A percentile compares a stretch with the other conserved stretches of the same genome.
These are phyloP conservation scores for Colletotrichum australisinense DNA, from an alignment of 2,329 filamentous ascomycete species.

Conservation along the genomic window DNA sequence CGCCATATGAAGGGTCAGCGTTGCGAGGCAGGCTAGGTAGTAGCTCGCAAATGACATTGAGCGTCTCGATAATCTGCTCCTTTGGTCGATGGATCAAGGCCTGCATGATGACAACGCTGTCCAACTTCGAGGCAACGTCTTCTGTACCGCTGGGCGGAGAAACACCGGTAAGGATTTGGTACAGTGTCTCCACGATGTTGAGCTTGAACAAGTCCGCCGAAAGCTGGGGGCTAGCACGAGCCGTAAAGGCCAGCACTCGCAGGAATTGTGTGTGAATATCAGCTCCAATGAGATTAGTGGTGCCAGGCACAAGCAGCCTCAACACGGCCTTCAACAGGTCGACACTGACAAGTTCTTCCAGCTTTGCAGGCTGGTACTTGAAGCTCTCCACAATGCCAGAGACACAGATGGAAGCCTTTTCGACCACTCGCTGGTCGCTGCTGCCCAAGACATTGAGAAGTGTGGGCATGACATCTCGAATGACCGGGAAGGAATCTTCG, in stretches of 20 bases:
- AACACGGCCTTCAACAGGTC: slow-evolving; percentile 88
- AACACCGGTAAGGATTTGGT: slow-evolving; percentile 96
- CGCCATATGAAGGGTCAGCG: slow-evolving; percentile 54
- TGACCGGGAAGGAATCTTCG: slow-evolving; percentile 90
- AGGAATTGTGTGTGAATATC: slow-evolving; percentile 98
- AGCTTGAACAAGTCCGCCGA: slow-evolving; percentile 94
- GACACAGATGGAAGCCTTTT: slow-evolving; percentile 95
- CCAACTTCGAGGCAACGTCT: slow-evolving; percentile 85
- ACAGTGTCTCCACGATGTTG: slow-evolving; percentile 96
- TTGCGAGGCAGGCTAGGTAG: slow-evolving; percentile 78
- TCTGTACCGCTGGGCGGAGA: slow-evolving; percentile 86
- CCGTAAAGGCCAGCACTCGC: slow-evolving; percentile 89
- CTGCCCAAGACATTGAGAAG: slow-evolving; percentile 90
- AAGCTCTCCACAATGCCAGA: slow-evolving; percentile 98
- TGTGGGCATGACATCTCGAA: slow-evolving; percentile 96
- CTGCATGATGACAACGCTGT: slow-evolving; percentile 99
- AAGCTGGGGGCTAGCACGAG: slow-evolving; percentile 86
- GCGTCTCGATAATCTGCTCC: slow-evolving; percentile 95
- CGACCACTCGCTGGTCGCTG: slow-evolving; percentile 95
- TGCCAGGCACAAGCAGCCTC: slow-evolving; percentile 89
- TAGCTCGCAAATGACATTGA: slow-evolving; percentile 97
- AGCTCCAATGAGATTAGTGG: slow-evolving; percentile 92
- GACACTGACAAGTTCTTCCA: slow-evolving; percentile 92
- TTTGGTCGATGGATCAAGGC: slow-evolving; percentile 94
- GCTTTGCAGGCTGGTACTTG: slow-evolving; percentile 84